These are phyloP conservation scores for Stephania yunnanensis DNA, from an alignment of 164 flowering plant genomes.

Conservation along the genomic window DNA sequence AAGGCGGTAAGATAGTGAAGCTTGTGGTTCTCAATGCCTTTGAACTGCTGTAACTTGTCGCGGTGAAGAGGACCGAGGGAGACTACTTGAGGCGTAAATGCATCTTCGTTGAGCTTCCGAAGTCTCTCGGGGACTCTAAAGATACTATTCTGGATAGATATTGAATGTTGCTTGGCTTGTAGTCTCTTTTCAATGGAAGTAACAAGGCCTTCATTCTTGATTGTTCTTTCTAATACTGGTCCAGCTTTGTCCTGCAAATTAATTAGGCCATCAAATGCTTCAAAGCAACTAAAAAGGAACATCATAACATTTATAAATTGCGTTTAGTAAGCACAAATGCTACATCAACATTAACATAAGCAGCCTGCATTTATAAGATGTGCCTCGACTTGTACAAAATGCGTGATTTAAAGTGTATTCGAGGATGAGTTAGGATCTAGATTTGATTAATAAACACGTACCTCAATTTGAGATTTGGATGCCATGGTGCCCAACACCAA, in stretches of 20 bases:
- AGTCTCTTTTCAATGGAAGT: not conserved
- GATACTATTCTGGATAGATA: constrained; percentile 13
- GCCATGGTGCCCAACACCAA: not conserved
- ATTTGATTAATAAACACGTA: not conserved
- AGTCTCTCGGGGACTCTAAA: constrained; percentile 21
- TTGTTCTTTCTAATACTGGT: not conserved
- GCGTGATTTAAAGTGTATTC: too few relatives aligned
- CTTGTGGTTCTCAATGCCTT: constrained; percentile 14
- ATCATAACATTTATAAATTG: too few relatives aligned
- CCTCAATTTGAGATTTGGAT: not conserved
- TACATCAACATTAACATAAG: not conserved
- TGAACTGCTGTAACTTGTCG: not conserved
- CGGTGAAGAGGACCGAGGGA: constrained; percentile 32
- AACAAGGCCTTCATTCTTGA: not conserved
- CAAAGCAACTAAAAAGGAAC: not conserved
- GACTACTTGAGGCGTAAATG: constrained; percentile 23
- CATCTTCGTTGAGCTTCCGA: constrained; percentile 16
- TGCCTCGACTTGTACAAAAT: not conserved
- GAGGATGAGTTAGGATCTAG: not conserved
- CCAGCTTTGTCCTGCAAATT: not conserved
- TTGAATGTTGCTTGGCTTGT: not conserved
- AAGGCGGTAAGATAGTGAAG: constrained; percentile 1
- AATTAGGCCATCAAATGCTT: not conserved
- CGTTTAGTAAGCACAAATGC: not conserved
- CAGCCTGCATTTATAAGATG: not conserved